Evolutionary conservation across 2,329 filamentous ascomycete species (phyloP).

Genomic region (Alternaria ethzedia): DNA sequence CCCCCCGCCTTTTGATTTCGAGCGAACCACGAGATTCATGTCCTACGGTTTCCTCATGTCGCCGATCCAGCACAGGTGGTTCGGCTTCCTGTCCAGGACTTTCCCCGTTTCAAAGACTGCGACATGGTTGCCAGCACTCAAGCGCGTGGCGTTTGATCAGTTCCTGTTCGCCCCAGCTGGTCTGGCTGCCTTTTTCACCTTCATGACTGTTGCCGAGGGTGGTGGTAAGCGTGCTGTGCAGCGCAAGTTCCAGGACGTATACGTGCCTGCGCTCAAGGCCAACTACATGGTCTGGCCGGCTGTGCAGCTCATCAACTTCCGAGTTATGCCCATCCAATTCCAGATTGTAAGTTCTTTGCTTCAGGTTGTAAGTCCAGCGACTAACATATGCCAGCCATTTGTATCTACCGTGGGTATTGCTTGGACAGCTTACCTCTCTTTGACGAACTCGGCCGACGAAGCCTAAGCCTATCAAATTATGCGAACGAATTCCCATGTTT

Average conservation of each 20-base stretch:
- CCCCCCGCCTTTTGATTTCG: slow-evolving; percentile 91
- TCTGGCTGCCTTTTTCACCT: slow-evolving; percentile 88
- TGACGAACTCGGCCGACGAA: slow-evolving; percentile 86
- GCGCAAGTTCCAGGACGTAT: slow-evolving; percentile 91
- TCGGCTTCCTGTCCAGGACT: slow-evolving; percentile 77
- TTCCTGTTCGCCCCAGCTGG: slow-evolving; percentile 90
- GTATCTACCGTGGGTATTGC: slow-evolving; percentile 95
- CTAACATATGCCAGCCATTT: slow-evolving; percentile 71
- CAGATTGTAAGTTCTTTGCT: slow-evolving; percentile 76
- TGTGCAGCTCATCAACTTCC: slow-evolving; percentile 96
- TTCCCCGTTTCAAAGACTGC: slow-evolving; percentile 82
- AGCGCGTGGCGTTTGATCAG: slow-evolving; percentile 91
- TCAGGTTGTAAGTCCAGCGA: neutral
- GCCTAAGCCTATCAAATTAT: slow-evolving; percentile 38
- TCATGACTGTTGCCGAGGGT: slow-evolving; percentile 95
- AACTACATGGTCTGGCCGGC: slow-evolving; percentile 96
- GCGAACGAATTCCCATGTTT: slow-evolving; percentile 23
- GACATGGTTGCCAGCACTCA: slow-evolving; percentile 77
- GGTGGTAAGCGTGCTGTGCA: slow-evolving; percentile 80
- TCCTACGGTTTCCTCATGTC: slow-evolving; percentile 97
- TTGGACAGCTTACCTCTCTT: slow-evolving; percentile 95
- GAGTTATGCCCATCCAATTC: slow-evolving; percentile 91
- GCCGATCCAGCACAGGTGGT: slow-evolving; percentile 95
- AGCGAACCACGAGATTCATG: slow-evolving; percentile 94
- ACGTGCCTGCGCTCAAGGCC: slow-evolving; percentile 90